Percentiles rank a stretch among this genome's conserved stretches.
These are phyloP conservation scores for Xylariales sp. DNA, from an alignment of 2,329 filamentous ascomycete species.

Conservation along the genomic window DNA sequence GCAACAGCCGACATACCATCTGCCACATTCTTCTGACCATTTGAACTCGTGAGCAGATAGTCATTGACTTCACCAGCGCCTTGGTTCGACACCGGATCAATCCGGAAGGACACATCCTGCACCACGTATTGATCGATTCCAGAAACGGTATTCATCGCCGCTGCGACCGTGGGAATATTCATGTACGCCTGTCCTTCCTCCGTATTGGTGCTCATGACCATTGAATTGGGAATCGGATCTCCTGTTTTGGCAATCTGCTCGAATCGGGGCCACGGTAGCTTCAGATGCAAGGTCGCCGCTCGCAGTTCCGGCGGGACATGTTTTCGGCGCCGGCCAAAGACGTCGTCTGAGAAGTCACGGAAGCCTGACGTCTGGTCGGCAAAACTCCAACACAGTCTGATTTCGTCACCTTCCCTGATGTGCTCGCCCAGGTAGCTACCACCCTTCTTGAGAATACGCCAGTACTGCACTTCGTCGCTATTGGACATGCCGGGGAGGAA, in stretches of 20 bases:
- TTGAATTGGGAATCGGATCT: neutral
- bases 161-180: too few relatives aligned
- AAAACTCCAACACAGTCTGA: neutral
- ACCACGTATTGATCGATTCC: neutral
- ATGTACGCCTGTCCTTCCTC: too few relatives aligned
- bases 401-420: conserved; percentile 1
- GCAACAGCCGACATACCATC: too few relatives aligned
- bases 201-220: neutral
- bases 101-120: neutral
- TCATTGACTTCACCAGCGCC: neutral
- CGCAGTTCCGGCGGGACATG: neutral
- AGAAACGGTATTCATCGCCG: too few relatives aligned
- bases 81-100: neutral
- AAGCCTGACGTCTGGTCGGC: conserved; percentile 1
- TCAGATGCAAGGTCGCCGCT: neutral
- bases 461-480: neutral
- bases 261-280: conserved; percentile 3
- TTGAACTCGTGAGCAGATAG: too few relatives aligned
- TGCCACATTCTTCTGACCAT: too few relatives aligned
- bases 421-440: neutral
- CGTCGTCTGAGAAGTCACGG: conserved; percentile 2
- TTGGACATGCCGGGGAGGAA: conserved; percentile 1
- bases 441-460: neutral
- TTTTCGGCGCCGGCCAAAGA: neutral
- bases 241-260: neutral